Evolutionary conservation across 2,329 filamentous ascomycete genomes (phyloP).

Genomic region (Fusarium palustre): DNA sequence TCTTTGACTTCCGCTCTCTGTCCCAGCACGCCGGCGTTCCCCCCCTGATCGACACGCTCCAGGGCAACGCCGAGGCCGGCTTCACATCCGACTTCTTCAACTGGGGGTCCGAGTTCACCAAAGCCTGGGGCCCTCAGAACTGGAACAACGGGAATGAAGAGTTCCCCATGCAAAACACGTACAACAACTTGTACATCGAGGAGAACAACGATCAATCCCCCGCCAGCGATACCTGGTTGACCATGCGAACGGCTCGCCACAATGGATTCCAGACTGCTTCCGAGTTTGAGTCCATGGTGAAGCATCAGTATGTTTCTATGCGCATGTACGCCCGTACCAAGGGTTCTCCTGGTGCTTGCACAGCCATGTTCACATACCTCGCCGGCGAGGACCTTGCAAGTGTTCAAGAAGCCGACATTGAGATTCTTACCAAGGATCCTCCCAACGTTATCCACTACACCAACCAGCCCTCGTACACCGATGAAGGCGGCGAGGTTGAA

Average conservation of each 20-base stretch:
- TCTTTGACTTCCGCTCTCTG: slow-evolving; percentile 50
- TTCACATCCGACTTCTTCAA: slow-evolving; percentile 54
- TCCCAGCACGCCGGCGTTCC: slow-evolving; percentile 48
- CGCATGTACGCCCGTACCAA: slow-evolving; percentile 62
- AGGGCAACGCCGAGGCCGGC: slow-evolving; percentile 49
- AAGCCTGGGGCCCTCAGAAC: slow-evolving; percentile 53
- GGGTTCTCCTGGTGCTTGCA: slow-evolving; percentile 61
- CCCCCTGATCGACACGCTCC: slow-evolving; percentile 44
- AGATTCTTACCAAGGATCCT: slow-evolving; percentile 61
- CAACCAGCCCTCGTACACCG: slow-evolving; percentile 66
- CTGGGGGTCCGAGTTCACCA: slow-evolving; percentile 47
- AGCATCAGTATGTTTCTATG: slow-evolving; percentile 50
- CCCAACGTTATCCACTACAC: slow-evolving; percentile 63
- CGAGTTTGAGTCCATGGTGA: slow-evolving; percentile 57
- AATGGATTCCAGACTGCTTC: slow-evolving; percentile 58
- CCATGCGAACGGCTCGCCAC: slow-evolving; percentile 59
- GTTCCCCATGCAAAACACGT: slow-evolving; percentile 53
- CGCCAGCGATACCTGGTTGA: slow-evolving; percentile 56
- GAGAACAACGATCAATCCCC: slow-evolving; percentile 50
- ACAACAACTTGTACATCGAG: slow-evolving; percentile 60
- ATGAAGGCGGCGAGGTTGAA: slow-evolving; percentile 57
- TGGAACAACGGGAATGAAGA: slow-evolving; percentile 55
- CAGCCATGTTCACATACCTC: slow-evolving; percentile 64
- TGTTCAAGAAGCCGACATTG: slow-evolving; percentile 64
- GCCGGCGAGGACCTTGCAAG: slow-evolving; percentile 49